phyloP scores from a whole-genome alignment of 192 early-diverging fungal genomes.

The Coemansia sp. region DNA sequence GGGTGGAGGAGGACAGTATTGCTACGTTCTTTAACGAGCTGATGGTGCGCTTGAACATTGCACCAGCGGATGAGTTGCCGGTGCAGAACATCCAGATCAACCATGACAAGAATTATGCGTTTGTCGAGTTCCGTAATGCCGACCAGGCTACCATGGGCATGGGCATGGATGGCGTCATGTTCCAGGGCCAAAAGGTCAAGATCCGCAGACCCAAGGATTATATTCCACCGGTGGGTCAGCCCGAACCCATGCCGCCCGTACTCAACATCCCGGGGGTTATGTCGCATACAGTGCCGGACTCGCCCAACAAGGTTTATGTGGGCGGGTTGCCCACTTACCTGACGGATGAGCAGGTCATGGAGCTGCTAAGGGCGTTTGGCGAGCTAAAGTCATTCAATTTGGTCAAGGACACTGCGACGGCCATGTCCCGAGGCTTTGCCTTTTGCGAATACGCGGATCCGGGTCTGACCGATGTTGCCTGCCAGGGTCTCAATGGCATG shows the following conservation, averaged over 20 bases:
- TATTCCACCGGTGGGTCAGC: constrained; percentile 51
- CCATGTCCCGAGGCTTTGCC: constrained; percentile 84
- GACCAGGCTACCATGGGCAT: constrained; percentile 89
- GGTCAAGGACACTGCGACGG: constrained; percentile 74
- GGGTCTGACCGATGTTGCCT: constrained; percentile 84
- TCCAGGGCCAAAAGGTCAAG: constrained; percentile 74
- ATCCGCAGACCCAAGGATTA: constrained; percentile 96
- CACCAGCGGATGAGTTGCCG: constrained; percentile 60
- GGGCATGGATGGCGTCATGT: constrained; percentile 88
- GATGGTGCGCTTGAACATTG: constrained; percentile 71
- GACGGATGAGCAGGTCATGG: constrained; percentile 89
- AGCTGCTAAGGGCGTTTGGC: constrained; percentile 91
- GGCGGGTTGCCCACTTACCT: constrained; percentile 87
- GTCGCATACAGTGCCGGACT: constrained; percentile 87
- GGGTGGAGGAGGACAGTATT: constrained; percentile 63
- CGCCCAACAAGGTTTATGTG: constrained; percentile 90
- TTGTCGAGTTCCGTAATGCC: constrained; percentile 87
- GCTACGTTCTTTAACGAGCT: constrained; percentile 82
- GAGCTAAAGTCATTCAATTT: constrained; percentile 87
- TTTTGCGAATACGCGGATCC: constrained; percentile 95
- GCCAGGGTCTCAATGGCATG: constrained; percentile 93
- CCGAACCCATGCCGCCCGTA: constrained; percentile 55
- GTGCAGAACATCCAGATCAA: constrained; percentile 83
- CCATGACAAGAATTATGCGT: constrained; percentile 92
- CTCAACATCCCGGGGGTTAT: constrained; percentile 70